phyloP scores from a whole-genome alignment of 176 grass and related monocot species.

The Triticum monococcum region DNA sequence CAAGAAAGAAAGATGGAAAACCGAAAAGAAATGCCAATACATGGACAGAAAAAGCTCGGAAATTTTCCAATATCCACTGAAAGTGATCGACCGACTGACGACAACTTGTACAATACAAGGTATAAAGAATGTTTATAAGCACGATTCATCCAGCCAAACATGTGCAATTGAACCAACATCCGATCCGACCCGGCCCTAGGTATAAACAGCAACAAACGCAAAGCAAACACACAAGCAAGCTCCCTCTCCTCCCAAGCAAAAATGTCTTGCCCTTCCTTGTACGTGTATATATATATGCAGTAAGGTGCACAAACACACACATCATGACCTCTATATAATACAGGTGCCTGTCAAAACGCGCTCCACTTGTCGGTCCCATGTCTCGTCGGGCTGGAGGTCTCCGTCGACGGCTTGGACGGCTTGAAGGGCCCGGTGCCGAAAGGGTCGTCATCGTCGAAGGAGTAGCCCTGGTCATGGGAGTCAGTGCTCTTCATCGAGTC shows the following conservation, averaged over 20 bases:
- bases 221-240: slow-evolving; percentile 39
- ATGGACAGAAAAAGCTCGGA: slow-evolving; percentile 19
- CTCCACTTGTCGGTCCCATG: slow-evolving; percentile 81
- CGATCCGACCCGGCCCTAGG: slow-evolving; percentile 16
- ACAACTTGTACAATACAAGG: slow-evolving; percentile 43
- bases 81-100: not conserved
- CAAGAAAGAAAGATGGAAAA: not conserved
- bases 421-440: slow-evolving; percentile 75
- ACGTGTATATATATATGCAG: slow-evolving; percentile 57
- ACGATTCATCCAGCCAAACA: slow-evolving; percentile 40
- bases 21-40: not conserved
- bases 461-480: slow-evolving; percentile 47
- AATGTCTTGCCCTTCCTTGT: slow-evolving; percentile 42
- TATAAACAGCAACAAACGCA: slow-evolving; percentile 38
- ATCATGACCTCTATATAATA: slow-evolving; percentile 31
- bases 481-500: slow-evolving; percentile 79
- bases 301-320: slow-evolving; percentile 37
- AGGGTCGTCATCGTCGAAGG: slow-evolving; percentile 64
- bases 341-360: slow-evolving; percentile 63
- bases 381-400: slow-evolving; percentile 67
- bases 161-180: not conserved
- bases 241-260: not conserved
- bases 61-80: slow-evolving; percentile 13
- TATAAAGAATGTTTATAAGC: slow-evolving; percentile 72
- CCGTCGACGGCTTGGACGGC: slow-evolving; percentile 40